Base-by-base conservation (phyloP, 495 filamentous ascomycete genomes). In the Lophium mytilinum region DNA sequence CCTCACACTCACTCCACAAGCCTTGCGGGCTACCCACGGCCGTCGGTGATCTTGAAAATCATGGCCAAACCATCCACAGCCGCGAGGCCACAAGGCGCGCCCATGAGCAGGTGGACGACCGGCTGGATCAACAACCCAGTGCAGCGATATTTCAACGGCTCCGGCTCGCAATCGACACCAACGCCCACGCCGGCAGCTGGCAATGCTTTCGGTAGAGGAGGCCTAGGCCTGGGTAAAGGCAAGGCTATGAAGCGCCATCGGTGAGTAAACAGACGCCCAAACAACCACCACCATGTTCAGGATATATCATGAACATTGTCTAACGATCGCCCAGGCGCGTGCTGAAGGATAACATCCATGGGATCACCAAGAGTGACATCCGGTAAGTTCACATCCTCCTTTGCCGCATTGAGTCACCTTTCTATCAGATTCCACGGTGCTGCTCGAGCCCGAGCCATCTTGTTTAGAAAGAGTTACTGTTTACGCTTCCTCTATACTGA, bases 321-420 rank as follows among this genome's bases (percentile, higher is more conserved):
- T 41, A 17, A 41, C 8, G 11, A 14, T 12, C 3, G 2, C 1
- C 17, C 81, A 73, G 82, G 80, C 96, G 96, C 84, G 93, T 98
- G 78, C 82, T 95, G 71, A 87, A 90, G 72, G 92, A 97, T 83
- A 96, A 95, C 84, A 95, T 97, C 72, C 90, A 95, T 67, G 81
- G 81, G 67, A 81, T 86, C 69, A 86, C 83, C 63, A 84, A 84
- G 18, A 56, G 59, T 14, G 56, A 66, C 39, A 66, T 66, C 11
- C 35, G 58, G 62, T 65, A 48, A 14, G 62, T 58, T 53, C 21
- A 17, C 10, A 39, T 10, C 45, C 30, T 19, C 9, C 7, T 11
- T 47, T 21, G 43, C 43, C 24, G 24, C 24, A 30, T 30, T 30
- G 24, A 30, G 24, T 30, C 24, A 30, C 24, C 24, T 3, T 30